These are phyloP conservation scores for Populus alba DNA, from an alignment of 345 rosid genomes.

Conservation along the genomic window DNA sequence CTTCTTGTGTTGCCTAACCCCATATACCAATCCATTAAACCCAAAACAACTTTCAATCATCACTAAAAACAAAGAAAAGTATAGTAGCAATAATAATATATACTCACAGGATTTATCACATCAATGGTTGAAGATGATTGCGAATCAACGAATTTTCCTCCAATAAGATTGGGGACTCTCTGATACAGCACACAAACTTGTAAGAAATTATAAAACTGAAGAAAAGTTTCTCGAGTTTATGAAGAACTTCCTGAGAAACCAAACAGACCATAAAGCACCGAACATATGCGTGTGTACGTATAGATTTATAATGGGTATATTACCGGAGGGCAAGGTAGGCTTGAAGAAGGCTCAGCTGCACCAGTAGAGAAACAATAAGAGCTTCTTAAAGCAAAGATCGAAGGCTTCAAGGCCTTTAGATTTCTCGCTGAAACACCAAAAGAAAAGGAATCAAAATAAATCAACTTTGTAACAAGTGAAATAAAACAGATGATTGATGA, in stretches of 20 bases:
- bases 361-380: constrained; percentile 45
- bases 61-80: not conserved
- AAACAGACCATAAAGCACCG: not conserved
- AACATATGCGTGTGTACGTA: not conserved
- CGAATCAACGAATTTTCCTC: constrained; percentile 75
- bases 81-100: not conserved
- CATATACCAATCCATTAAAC: not conserved
- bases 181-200: constrained; percentile 24
- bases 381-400: constrained; percentile 32
- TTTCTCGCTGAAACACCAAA: constrained; percentile 44
- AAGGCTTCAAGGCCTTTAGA: constrained; percentile 48
- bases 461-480: no score
- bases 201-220: not conserved
- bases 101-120: constrained; percentile 84
- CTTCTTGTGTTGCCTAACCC: constrained; percentile 86
- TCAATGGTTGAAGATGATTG: constrained; percentile 58
- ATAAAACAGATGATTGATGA: not conserved
- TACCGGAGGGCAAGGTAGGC: constrained; percentile 49
- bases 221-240: not conserved
- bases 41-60: not conserved
- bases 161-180: constrained; percentile 90
- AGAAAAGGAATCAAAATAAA: not conserved
- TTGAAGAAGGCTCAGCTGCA: constrained; percentile 49
- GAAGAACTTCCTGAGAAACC: not conserved
- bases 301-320: not conserved